Conservation (phyloP, 78 protist species). For the slime mould (Dictyostelium discoideum) region dicty_2.7 NC_007089.4:3171501-3172000, state of each 20-base stretch:
- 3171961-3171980: conserved; percentile 98
- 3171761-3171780: conserved; percentile 82
- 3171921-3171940: conserved; percentile 74
- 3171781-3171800: conserved; percentile 89
- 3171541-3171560: conserved; percentile 84
- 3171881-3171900: conserved; percentile 96
- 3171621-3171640: conserved; percentile 93
- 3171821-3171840: conserved; percentile 51
- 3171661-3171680: conserved; percentile 97
- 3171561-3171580: conserved; percentile 82
- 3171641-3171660: conserved; percentile 89
- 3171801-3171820: conserved; percentile 97
- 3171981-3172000: conserved; percentile 87
- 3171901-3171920: conserved; percentile 91
- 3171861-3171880: conserved; percentile 91
- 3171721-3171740: conserved; percentile 16
- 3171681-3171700: conserved; percentile 75
- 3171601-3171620: conserved; percentile 88
- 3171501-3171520: conserved; percentile 80
- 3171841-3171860: conserved; percentile 69
- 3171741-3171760: conserved; percentile 55
- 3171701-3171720: conserved; percentile 79
- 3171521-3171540: conserved; percentile 81
- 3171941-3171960: conserved; percentile 96
- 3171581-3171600: conserved; percentile 83